Percentiles rank a stretch among this genome's conserved stretches.
Evolutionary conservation across 768 basidiomycete genomes (phyloP).

Genomic region (Tricholoma sp.): DNA sequence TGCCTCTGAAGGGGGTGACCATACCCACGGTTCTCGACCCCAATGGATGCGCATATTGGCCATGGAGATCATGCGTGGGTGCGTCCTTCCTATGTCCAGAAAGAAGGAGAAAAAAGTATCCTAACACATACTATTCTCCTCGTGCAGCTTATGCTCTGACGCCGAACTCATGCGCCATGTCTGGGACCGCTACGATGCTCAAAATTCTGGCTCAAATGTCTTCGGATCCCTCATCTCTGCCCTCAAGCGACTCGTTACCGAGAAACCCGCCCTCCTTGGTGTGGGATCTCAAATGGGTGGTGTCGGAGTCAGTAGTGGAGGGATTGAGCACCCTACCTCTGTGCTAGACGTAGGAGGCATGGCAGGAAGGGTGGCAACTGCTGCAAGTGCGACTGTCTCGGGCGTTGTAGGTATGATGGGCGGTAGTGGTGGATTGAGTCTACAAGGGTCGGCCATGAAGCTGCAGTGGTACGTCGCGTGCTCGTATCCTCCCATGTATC

Average conservation of each 20-base stretch:
- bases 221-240: constrained; percentile 77
- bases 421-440: constrained; percentile 60
- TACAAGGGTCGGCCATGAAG: constrained; percentile 78
- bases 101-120: background rate
- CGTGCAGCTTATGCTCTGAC: constrained; percentile 65
- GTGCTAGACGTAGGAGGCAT: constrained; percentile 61
- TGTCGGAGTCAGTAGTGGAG: constrained; percentile 45
- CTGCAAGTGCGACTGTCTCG: constrained; percentile 77
- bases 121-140: background rate
- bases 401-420: constrained; percentile 87
- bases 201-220: constrained; percentile 57
- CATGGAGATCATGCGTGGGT: constrained; percentile 92
- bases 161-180: constrained; percentile 71
- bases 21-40: constrained; percentile 44
- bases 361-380: constrained; percentile 79
- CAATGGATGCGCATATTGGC: constrained; percentile 88
- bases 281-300: constrained; percentile 78
- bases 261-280: constrained; percentile 83
- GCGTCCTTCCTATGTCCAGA: constrained; percentile 5
- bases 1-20: constrained; percentile 18
- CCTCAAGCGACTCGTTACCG: constrained; percentile 81
- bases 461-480: constrained; percentile 69
- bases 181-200: constrained; percentile 75
- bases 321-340: constrained; percentile 33
- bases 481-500: background rate